These are phyloP conservation scores for Exophiala mesophila DNA, from an alignment of 2,329 filamentous ascomycete genomes.

Conservation along the genomic window DNA sequence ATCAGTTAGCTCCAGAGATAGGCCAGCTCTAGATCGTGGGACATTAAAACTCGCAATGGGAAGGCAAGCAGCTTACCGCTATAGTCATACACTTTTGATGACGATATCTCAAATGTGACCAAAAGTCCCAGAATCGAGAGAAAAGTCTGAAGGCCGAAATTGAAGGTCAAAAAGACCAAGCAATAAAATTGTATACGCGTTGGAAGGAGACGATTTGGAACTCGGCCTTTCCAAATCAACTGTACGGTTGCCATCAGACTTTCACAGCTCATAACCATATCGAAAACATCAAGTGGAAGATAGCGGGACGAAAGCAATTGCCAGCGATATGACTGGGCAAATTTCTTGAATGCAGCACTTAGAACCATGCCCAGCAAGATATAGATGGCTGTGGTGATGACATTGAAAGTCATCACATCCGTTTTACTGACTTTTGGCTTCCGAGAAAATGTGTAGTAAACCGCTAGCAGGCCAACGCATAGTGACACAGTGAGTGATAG, in stretches of 20 bases:
- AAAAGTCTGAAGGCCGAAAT: not conserved
- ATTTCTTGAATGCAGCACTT: not conserved
- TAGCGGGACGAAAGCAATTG: not conserved
- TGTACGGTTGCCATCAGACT: not conserved
- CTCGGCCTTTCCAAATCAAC: not conserved
- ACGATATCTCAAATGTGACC: not conserved
- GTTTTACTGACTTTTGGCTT: not conserved
- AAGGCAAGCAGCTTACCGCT: no score
- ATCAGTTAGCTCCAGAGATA: no score
- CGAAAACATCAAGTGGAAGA: not conserved
- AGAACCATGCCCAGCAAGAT: not conserved
- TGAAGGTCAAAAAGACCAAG: not conserved
- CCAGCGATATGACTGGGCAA: not conserved
- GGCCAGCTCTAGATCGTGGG: no score
- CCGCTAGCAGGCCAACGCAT: not conserved
- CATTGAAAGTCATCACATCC: not conserved
- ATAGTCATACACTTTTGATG: no score
- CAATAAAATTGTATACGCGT: not conserved
- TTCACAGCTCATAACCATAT: slow-evolving; percentile 2
- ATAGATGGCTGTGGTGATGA: not conserved
- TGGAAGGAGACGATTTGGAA: not conserved
- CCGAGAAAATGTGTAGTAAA: not conserved
- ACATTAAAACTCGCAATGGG: no score
- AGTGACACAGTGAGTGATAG: not conserved
- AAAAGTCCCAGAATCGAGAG: not conserved